Base-by-base conservation (phyloP, 768 basidiomycete species). In the Lenzites betulinus region DNA sequence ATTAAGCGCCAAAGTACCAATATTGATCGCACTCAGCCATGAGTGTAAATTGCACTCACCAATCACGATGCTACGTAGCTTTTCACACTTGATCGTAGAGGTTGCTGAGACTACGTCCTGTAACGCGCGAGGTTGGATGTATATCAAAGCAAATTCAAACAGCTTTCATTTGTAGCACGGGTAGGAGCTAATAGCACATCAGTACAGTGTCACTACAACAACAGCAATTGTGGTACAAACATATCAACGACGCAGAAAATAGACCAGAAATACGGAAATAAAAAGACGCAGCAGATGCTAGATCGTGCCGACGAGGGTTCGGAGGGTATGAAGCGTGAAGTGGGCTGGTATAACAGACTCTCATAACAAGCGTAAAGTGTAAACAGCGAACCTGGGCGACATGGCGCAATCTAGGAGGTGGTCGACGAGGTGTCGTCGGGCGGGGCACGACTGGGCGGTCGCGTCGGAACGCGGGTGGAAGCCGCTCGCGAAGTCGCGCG, bases 401-500 rank as follows among this genome's bases (percentile, higher is more conserved):
- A 8, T 20, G 6, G 30, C 28, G 12, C 33, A 11, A 13, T 2
- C 28, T 51, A 41, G 2, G 39, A 35, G 16, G 56, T 38, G 12
- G 55, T 51, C 13, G 60, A 56, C 5, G 50, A 39, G 2, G 60
- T 52, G 22, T 63, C 61, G 15, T 54, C 46, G 0, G 47, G 48
- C 28, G 53, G 54, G 0, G 60, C 60, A 20, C 61, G 39, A 46
- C 55, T 63, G 23, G 62, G 62, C 25, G 62, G 62, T 8, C 62
- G 51, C 13, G 56, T 63, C 52, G 62, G 48, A n/a, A 52, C 52
- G 8, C 57, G 52, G 25, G 57, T 58, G 41, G 64, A 65, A 23
- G 49, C 46, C 20, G 65, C 52, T 15, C 69, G 59, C 2, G 70
- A 71, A 11, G 64, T 64, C 7, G 61, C 66, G 8, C 67, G 41